Conservation (phyloP, 805 yeast genomes). For the Saccharomycopsis lassenensis region DNA sequence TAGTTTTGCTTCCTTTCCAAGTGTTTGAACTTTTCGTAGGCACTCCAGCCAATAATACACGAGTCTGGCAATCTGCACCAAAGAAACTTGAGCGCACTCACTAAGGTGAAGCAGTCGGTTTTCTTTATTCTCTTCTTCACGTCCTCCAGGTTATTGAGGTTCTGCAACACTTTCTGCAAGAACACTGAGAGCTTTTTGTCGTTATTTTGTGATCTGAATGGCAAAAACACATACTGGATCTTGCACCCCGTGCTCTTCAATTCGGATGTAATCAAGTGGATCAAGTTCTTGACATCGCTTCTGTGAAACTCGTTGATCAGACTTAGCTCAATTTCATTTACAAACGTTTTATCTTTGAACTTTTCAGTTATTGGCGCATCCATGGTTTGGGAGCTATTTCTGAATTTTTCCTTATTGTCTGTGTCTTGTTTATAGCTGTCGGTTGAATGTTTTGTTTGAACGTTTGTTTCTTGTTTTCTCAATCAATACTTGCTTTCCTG, state of each 20-base stretch:
- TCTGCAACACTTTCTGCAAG: constrained; percentile 38
- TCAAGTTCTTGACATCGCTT: constrained; percentile 52
- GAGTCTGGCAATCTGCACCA: constrained; percentile 80
- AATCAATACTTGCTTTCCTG: too few relatives aligned
- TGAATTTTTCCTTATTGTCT: too few relatives aligned
- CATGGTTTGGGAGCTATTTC: too few relatives aligned
- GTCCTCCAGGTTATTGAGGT: constrained; percentile 20
- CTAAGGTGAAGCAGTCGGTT: constrained; percentile 60
- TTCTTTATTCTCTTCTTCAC: constrained; percentile 34
- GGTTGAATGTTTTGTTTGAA: too few relatives aligned
- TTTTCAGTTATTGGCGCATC: too few relatives aligned
- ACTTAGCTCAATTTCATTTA: constrained; percentile 7
- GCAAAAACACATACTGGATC: constrained; percentile 64
- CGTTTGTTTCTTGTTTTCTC: too few relatives aligned
- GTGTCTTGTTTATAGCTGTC: too few relatives aligned
- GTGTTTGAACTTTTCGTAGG: constrained; percentile 58
- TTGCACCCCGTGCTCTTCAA: constrained; percentile 59
- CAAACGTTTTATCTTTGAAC: constrained; percentile 7
- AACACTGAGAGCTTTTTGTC: constrained; percentile 50
- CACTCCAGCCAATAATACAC: constrained; percentile 79
- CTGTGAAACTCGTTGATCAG: constrained; percentile 39
- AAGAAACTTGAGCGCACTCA: constrained; percentile 65
- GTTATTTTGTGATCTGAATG: constrained; percentile 62
- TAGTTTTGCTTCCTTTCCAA: constrained; percentile 54
- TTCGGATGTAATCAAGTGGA: constrained; percentile 63